Conservation (phyloP, 148 eudicot genomes). For the Rhododendron henanense region DNA sequence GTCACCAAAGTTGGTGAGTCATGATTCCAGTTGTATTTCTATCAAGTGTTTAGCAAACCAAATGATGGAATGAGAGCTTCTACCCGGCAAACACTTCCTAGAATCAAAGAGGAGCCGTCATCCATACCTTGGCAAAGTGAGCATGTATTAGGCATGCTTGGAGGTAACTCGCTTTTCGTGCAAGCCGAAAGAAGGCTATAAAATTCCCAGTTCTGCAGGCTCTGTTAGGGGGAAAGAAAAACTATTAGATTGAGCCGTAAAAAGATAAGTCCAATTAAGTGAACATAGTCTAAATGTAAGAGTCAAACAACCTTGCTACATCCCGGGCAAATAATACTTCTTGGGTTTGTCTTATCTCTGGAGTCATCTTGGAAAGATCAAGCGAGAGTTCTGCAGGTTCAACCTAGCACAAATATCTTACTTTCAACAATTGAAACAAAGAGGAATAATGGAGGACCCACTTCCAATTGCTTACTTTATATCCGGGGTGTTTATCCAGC, state of each 20-base stretch:
- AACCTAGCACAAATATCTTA: slow-evolving; percentile 55
- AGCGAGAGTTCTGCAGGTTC: slow-evolving; percentile 99
- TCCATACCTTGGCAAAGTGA: slow-evolving; percentile 87
- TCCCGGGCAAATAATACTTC: slow-evolving; percentile 87
- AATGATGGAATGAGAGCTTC: not conserved
- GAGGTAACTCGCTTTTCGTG: slow-evolving; percentile 82
- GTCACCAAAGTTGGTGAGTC: not conserved
- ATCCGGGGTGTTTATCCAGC: slow-evolving; percentile 97
- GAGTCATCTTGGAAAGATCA: slow-evolving; percentile 96
- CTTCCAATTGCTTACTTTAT: slow-evolving; percentile 61
- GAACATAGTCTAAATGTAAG: slow-evolving; percentile 4
- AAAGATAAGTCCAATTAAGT: not conserved
- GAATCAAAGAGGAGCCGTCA: not conserved
- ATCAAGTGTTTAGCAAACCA: not conserved
- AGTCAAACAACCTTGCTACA: slow-evolving; percentile 76
- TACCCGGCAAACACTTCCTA: not conserved
- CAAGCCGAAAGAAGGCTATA: slow-evolving; percentile 89
- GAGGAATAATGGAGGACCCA: not conserved
- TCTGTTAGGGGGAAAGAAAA: slow-evolving; percentile 41
- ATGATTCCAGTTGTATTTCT: not conserved
- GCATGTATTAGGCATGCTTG: slow-evolving; percentile 99
- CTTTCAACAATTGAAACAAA: slow-evolving; percentile 16
- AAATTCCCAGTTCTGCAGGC: slow-evolving; percentile 93
- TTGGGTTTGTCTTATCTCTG: slow-evolving; percentile 80
- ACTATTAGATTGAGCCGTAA: slow-evolving; percentile 23